Base-by-base conservation (phyloP, 176 grass and related monocot species). In the Guadua angustifolia region DNA sequence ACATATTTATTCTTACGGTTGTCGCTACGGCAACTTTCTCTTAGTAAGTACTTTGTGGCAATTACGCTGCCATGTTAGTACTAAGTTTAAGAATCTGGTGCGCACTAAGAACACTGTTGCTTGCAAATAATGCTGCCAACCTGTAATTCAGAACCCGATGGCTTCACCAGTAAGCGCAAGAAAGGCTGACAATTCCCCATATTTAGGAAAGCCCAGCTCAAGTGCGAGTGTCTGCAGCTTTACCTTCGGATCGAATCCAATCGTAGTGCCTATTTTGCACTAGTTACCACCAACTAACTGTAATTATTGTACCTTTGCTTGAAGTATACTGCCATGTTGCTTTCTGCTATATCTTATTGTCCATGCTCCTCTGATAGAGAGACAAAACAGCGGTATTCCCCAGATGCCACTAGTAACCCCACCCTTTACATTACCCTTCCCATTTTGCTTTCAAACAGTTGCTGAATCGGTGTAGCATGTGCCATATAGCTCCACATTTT, bases 221-320 rank as follows among this genome's bases (percentile, higher is more conserved):
- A 50, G 19, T 55, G 36, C 33, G 45, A n/a, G 35, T 72, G n/a
- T 63, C 53, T 77, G 18, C 45, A 85, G 63, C 65, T 82, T 78
- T 90, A 73, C 38, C 38, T 82, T 65, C 77, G 80, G 25, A 82
- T 78, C 45, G 60, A 86, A 86, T 64, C 72, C 38, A 64, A 63
- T 77, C 26, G 19, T 44, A 55, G 19, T 73, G 26, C 58, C 9
- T 25, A 26, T 29, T 78, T 47, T 58, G 53, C 24, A 46, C 33
- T 29, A 80, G 59, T 75, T 51, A 80, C 61, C 2, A n/a, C 75
- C 77, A 32, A 68, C 82, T 51, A 24, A 26, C 71, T 78, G 78
- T 85, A 58, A 82, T 82, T 78, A 82, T 72, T 67, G 51, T 50
- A 71, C 79, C 74, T 79, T 86, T 79, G 74, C 74, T 83, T 90